These are phyloP conservation scores for Phialophora expanda DNA, from an alignment of 2,329 filamentous ascomycete genomes.

Conservation along the genomic window DNA sequence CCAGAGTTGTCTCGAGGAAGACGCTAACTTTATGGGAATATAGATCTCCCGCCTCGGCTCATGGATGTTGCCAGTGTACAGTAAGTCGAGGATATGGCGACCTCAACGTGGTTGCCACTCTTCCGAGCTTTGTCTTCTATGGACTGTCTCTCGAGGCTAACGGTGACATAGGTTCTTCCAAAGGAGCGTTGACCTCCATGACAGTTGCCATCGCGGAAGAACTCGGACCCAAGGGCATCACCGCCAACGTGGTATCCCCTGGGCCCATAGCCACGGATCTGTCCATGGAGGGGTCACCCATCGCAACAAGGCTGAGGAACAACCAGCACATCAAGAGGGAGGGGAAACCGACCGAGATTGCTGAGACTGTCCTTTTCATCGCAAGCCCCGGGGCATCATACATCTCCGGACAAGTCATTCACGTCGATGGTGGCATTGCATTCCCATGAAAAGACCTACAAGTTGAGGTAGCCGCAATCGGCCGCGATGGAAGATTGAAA, in stretches of 20 bases:
- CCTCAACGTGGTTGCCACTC: background rate
- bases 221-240: constrained; percentile 54
- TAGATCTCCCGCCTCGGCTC: constrained; percentile 32
- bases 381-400: constrained; percentile 47
- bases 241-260: constrained; percentile 58
- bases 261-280: constrained; percentile 63
- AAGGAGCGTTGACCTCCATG: constrained; percentile 66
- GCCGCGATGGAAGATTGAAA: background rate
- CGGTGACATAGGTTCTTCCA: constrained; percentile 49
- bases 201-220: constrained; percentile 62
- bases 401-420: constrained; percentile 56
- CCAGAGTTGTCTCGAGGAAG: background rate
- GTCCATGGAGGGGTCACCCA: constrained; percentile 57
- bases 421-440: constrained; percentile 51
- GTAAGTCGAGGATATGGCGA: constrained; percentile 23
- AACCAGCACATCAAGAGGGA: constrained; percentile 56
- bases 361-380: constrained; percentile 54
- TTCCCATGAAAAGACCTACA: constrained; percentile 27
- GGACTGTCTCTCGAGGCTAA: background rate
- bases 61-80: constrained; percentile 51
- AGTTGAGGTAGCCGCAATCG: background rate
- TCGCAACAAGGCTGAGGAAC: constrained; percentile 51
- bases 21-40: background rate
- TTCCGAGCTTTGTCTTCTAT: background rate
- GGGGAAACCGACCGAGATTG: constrained; percentile 58